Percentiles rank a stretch among this genome's conserved stretches.
Evolutionary conservation across 202 grass and related monocot genomes (phyloP).

Genomic region (Dendrocalamus latiflorus): DNA sequence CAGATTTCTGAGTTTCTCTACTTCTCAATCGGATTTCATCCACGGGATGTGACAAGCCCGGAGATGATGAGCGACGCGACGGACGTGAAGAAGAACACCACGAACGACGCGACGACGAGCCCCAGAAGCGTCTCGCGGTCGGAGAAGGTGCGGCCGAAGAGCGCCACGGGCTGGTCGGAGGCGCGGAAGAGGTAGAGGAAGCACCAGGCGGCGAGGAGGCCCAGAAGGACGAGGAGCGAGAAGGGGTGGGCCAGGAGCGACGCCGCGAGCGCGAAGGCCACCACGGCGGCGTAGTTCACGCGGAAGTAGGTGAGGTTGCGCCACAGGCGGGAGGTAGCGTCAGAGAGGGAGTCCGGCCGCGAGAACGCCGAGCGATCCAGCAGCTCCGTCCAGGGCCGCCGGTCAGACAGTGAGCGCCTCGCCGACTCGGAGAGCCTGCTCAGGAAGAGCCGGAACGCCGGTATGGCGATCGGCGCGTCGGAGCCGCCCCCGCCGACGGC

Average conservation of each 20-base stretch:
- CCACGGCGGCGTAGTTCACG: slow-evolving; percentile 71
- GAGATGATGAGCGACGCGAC: slow-evolving; percentile 74
- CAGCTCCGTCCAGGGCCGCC: slow-evolving; percentile 73
- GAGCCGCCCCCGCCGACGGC: background rate
- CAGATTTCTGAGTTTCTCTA: too few species aligned
- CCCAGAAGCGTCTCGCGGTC: slow-evolving; percentile 67
- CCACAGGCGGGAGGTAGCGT: slow-evolving; percentile 65
- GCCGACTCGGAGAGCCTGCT: slow-evolving; percentile 51
- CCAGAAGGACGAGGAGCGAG: slow-evolving; percentile 70
- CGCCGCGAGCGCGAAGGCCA: slow-evolving; percentile 56
- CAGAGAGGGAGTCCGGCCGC: slow-evolving; percentile 62
- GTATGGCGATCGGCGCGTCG: slow-evolving; percentile 44
- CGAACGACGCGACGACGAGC: slow-evolving; percentile 54
- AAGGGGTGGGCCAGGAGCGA: slow-evolving; percentile 78
- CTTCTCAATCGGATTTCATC: too few species aligned
- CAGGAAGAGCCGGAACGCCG: slow-evolving; percentile 56
- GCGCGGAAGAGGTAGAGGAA: slow-evolving; percentile 63
- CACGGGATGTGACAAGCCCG: too few species aligned
- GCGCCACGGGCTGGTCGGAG: slow-evolving; percentile 49
- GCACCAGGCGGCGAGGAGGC: slow-evolving; percentile 54
- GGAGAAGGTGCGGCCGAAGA: slow-evolving; percentile 71
- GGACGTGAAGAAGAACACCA: slow-evolving; percentile 69
- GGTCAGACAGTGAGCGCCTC: slow-evolving; percentile 59
- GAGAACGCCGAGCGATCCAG: slow-evolving; percentile 74
- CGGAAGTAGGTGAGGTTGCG: slow-evolving; percentile 84